Base-by-base conservation (phyloP, 345 rosid species). In the Trapa bicornis region DNA sequence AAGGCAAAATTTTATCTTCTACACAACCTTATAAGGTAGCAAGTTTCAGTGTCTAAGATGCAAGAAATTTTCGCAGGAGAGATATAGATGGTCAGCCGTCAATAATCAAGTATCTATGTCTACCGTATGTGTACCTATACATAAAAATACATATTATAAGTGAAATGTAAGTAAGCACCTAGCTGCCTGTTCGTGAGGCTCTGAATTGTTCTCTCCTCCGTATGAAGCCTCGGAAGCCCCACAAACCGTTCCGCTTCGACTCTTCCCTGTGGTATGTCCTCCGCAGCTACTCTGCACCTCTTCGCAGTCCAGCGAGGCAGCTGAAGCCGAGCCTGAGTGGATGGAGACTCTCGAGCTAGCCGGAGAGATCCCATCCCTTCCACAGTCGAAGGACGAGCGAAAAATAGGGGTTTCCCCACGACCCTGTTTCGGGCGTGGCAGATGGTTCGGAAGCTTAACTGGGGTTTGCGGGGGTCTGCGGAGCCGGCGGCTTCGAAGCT, bases 401-500 rank as follows among this genome's bases (percentile, higher is more conserved):
- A 12, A 58, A 9, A 12, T 35, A 38, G 63, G 33, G 60, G 10
- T 54, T 22, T n/a, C 33, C 22, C 60, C 4, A 33, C 15, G 33
- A 15, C 37, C 37, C 16, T 11, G 37, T 58, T 10, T 42, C 2
- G 67, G 36, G 33, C 36, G 37, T 29, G 35, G 67, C 67, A n/a
- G 15, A 37, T 65, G 67, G 33, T 42, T 42, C 36, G 36, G 67
- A 29, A 47, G 67, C 67, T 1, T 43, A 29, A 22, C 42, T 43
- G 67, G 65, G 12, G 71, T 53, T 67, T 79, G 66, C 29, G 85
- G 88, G 33, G 87, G 80, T 68, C 85, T 88, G 70, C 76, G 82
- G 6, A 89, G 89, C 11, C 97, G 85, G n/a, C 99, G 97, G 68
- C 90, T 95, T 8, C 99, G 76, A 2, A 95, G 92, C 86, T 94